Base-by-base conservation (phyloP, 306 rosid genomes). In the Quercus alba region DNA sequence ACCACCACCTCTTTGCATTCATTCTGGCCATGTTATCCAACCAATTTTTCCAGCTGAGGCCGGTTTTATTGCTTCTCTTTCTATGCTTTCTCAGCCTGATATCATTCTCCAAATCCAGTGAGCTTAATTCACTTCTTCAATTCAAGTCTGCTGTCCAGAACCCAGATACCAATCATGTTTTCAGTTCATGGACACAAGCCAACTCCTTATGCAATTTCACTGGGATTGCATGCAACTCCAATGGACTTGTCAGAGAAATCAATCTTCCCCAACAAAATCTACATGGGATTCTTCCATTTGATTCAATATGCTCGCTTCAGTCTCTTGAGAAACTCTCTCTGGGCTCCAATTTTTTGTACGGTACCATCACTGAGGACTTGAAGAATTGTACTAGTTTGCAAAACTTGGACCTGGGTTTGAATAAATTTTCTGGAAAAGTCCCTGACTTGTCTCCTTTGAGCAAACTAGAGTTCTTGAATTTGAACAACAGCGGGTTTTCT, bases 391-490 rank as follows among this genome's bases (percentile, higher is more conserved):
- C 80, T n/a, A 77, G 77, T 56, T 84, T 94, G 90, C 73, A 82
- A 85, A 11, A 84, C 62, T 75, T 94, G 80, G 97, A 94, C 78
- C 82, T 94, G 89, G 93, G 92, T 41, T 12, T 67, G 17, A 94
- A 92, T 80, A 86, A n/a, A 0, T 94, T 94, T 68, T 73, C 79
- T 0, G 97, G 97, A 0, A 18, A 55, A 75, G 85, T 92, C 0
- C 97, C 98, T 31, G 97, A 88, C 31, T 88, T 94, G 87, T 88
- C 97, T 38, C 46, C 84, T 76, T 69, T 94, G 64, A 44, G 51
- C 64, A 80, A 77, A 61, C 77, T 94, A 46, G 68, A 81, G 52
- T 81, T 70, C 77, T 79, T 94, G 91, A 90, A 46, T 59, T 74
- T 94, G 33, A 94, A 89, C 57, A 73, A 41, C 6, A 91, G 86